These are phyloP conservation scores for Plasmodium gaboni DNA, from an alignment of 169 alveolate genomes.

Conservation along the genomic window DNA sequence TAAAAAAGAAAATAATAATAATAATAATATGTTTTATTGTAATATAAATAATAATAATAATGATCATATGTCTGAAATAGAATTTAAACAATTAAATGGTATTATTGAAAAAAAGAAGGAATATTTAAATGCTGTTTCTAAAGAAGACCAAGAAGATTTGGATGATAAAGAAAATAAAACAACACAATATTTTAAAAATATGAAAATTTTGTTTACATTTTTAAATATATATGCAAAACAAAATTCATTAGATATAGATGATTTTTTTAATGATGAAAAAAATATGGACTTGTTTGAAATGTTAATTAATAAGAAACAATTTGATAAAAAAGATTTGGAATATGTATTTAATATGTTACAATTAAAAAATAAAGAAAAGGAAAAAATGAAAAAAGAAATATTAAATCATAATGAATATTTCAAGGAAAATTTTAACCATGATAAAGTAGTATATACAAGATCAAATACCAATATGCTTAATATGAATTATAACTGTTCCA, in stretches of 20 bases:
- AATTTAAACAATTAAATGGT: background rate
- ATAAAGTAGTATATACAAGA: no score
- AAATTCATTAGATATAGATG: conserved; percentile 35
- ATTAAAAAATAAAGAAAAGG: conserved; percentile 24
- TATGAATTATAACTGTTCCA: no score
- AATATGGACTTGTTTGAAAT: conserved; percentile 47
- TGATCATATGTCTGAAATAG: conserved; percentile 1
- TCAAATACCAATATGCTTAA: no score
- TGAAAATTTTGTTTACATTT: conserved; percentile 36
- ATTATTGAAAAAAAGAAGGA: conserved; percentile 6
- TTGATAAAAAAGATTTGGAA: conserved; percentile 39
- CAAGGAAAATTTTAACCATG: no score
- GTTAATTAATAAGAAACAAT: conserved; percentile 14
- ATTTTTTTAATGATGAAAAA: conserved; percentile 30
- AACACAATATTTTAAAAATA: conserved; percentile 37
- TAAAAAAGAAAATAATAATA: background rate
- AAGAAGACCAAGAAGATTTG: background rate
- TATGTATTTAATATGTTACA: conserved; percentile 9
- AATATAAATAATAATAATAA: conserved; percentile 15
- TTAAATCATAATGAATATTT: background rate
- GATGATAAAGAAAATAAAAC: conserved; percentile 3
- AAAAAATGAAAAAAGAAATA: conserved; percentile 6
- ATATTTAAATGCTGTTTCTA: conserved; percentile 9
- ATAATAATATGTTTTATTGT: background rate
- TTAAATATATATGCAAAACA: conserved; percentile 52